Percentiles rank a stretch among this genome's conserved stretches.
Evolutionary conservation across 106 monocot genomes (phyloP).

Genomic region (Vanilla planifolia): DNA sequence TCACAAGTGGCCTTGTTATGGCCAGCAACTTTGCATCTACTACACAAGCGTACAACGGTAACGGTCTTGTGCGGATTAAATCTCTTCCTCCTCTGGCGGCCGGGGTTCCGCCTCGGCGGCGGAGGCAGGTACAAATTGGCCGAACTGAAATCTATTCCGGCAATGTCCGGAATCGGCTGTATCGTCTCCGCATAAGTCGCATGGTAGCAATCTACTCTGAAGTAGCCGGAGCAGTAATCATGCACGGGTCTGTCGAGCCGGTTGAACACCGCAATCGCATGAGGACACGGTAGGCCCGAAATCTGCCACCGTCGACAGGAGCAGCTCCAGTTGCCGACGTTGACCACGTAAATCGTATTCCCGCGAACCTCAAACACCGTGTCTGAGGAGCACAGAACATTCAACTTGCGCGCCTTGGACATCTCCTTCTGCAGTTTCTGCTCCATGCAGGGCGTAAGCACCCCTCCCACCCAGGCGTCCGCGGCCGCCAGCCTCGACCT

Average conservation of each 20-base stretch:
- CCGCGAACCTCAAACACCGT: conserved; percentile 89
- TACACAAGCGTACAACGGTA: conserved; percentile 50
- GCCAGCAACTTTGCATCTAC: conserved; percentile 72
- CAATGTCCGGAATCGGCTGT: conserved; percentile 65
- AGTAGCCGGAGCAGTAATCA: conserved; percentile 60
- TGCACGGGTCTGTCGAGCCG: conserved; percentile 41
- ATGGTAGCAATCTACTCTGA: conserved; percentile 42
- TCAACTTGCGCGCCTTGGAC: conserved; percentile 36
- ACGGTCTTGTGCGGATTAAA: conserved; percentile 38
- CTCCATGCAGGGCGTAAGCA: conserved; percentile 68
- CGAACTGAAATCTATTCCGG: conserved; percentile 41
- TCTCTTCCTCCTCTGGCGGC: conserved; percentile 47
- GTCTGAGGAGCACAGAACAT: conserved; percentile 78
- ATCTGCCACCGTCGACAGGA: conserved; percentile 80
- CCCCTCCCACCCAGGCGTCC: conserved; percentile 26
- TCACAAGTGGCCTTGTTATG: conserved; percentile 91
- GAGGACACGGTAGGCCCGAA: conserved; percentile 68
- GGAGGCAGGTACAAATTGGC: conserved; percentile 38
- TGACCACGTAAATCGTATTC: conserved; percentile 57
- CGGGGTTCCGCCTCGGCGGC: conserved; percentile 30
- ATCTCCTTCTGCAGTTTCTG: conserved; percentile 54
- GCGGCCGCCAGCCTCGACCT: conserved; percentile 31
- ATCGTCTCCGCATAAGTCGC: conserved; percentile 42
- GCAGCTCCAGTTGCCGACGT: conserved; percentile 60
- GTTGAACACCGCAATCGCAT: conserved; percentile 63